A percentile compares a stretch with the other conserved stretches of the same genome.
Evolutionary conservation across 768 basidiomycete species (phyloP).

Genomic region (Mycena capillaripes): DNA sequence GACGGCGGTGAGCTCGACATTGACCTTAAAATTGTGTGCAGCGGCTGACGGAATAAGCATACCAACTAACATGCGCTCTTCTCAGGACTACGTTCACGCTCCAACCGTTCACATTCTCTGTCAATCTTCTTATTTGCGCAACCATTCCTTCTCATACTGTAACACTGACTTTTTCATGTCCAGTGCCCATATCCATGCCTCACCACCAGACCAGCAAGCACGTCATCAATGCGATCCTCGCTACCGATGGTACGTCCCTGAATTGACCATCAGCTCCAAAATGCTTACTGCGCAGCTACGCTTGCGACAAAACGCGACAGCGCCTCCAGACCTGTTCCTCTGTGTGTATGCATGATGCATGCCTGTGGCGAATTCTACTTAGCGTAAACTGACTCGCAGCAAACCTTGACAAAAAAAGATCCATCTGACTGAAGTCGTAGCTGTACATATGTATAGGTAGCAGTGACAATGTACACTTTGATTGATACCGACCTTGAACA

Average conservation of each 20-base stretch:
- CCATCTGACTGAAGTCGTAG: neutral
- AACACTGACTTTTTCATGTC: neutral
- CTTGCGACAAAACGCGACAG: too few species aligned
- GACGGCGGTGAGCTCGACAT: too few species aligned
- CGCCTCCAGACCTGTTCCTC: too few species aligned
- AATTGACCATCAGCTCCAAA: neutral
- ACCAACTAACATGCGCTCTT: neutral
- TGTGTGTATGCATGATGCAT: neutral
- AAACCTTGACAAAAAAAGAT: neutral
- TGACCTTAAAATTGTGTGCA: too few species aligned
- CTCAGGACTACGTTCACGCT: neutral
- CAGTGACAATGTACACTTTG: neutral
- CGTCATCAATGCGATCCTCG: neutral
- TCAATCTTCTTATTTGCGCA: neutral
- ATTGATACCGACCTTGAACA: neutral
- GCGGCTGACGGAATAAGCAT: neutral
- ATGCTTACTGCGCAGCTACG: too few species aligned
- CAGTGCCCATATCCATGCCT: neutral
- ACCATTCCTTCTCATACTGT: neutral
- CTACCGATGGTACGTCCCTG: neutral
- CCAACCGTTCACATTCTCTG: neutral
- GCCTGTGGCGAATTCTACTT: neutral
- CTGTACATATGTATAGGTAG: neutral
- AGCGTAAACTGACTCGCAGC: neutral
- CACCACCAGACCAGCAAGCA: neutral